Percentiles rank a stretch among this genome's conserved stretches.
These are phyloP conservation scores for Eucalyptus curtisii DNA, from an alignment of 345 rosid species.

Conservation along the genomic window DNA sequence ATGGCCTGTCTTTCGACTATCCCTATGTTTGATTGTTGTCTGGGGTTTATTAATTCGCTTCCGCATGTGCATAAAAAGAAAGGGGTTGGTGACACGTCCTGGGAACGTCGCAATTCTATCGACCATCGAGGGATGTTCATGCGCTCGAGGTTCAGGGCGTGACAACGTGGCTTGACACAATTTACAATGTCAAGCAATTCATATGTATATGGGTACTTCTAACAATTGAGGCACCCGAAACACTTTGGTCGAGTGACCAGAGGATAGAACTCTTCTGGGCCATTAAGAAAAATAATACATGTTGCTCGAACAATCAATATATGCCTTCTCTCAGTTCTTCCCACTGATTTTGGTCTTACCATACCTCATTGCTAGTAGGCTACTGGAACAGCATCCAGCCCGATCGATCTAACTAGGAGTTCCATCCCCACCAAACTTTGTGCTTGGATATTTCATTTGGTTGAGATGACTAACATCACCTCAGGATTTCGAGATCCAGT, in stretches of 20 bases:
- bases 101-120: too few relatives aligned
- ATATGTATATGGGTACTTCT: neutral
- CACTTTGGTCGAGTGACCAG: neutral
- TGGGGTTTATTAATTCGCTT: too few relatives aligned
- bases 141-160: too few relatives aligned
- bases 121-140: too few relatives aligned
- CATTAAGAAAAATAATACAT: neutral
- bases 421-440: constrained; percentile 70
- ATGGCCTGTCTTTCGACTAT: too few relatives aligned
- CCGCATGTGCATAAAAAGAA: too few relatives aligned
- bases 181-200: neutral
- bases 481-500: constrained; percentile 42
- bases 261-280: neutral
- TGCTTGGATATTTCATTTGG: constrained; percentile 23
- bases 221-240: neutral
- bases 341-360: neutral
- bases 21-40: too few relatives aligned
- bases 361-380: neutral
- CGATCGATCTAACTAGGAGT: constrained; percentile 34
- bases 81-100: too few relatives aligned
- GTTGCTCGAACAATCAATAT: neutral
- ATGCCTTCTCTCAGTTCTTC: neutral
- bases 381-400: neutral
- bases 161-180: too few relatives aligned
- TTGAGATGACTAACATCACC: constrained; percentile 12